Evolutionary conservation across 352 stramenopile genomes (phyloP), one percentile per base, ranked within the genome.

Genomic region (Aphanomyces cochlioides): DNA sequence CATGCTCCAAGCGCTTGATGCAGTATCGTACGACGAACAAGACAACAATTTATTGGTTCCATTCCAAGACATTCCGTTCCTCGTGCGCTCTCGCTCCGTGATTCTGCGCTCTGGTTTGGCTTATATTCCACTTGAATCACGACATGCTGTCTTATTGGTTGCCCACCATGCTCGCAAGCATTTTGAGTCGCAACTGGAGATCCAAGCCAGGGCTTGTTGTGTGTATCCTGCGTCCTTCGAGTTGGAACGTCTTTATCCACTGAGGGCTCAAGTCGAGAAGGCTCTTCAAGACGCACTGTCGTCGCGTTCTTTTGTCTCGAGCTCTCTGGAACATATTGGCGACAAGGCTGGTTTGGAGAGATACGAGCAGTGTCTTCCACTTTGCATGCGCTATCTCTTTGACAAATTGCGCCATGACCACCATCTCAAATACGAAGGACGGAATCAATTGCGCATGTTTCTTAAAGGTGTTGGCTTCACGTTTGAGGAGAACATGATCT

Each of bases 371-470:
- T 79, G 88, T 47, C 90, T 95, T 65, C 89, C 89, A 28, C 77
- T 93, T 28, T 95, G 89, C 59, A 95, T 95, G 89, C 76, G 78
- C 56, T 75, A 85, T 6, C 56, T 95, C 38, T 85, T 93, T 67
- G 75, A 75, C 56, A 90, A 90, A 48, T 56, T 96, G 7, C 80
- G 83, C 17, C 73, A 83, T 66, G 81, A 89, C 48, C 82, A 93
- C 67, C 87, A 96, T 72, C 79, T 96, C 47, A 95, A 94, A 68
- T 95, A 92, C 61, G 84, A 93, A 59, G 89, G 87, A 3, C 84
- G 89, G 2, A 75, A 93, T 53, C 89, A 96, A 73, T 91, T 92
- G 53, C 78, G 84, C 21, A 73, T 93, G 60, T 96, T 96, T 50
- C 83, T 96, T 54, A 94, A 96, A 70, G 87, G 89, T 17, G 74